Percentiles rank a stretch among this genome's conserved stretches.
phyloP scores from a whole-genome alignment of 106 monocot species.

The Iris macrosiphon region DNA sequence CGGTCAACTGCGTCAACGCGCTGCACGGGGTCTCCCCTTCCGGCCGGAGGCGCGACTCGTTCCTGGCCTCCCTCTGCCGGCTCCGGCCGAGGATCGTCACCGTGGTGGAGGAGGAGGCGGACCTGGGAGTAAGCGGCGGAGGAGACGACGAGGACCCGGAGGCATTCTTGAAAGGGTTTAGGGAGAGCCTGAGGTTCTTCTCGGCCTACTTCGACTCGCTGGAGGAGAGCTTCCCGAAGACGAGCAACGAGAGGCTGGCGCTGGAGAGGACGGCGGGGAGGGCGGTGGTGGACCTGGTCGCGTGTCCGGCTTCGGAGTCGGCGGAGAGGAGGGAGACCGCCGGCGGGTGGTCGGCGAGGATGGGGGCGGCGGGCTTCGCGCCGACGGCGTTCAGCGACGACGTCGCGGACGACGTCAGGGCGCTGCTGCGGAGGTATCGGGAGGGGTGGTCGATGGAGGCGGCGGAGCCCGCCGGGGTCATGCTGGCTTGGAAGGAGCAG shows the following conservation, averaged over 20 bases:
- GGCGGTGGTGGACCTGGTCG: conserved; percentile 65
- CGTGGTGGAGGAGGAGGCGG: conserved; percentile 74
- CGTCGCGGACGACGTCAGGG: conserved; percentile 56
- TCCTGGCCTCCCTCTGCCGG: conserved; percentile 21
- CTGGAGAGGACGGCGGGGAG: conserved; percentile 64
- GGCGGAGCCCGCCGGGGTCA: conserved; percentile 44
- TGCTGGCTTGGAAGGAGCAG: conserved; percentile 69
- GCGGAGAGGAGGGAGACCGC: conserved; percentile 63
- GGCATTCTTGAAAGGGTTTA: conserved; percentile 37
- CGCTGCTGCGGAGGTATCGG: conserved; percentile 57
- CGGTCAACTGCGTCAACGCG: conserved; percentile 63
- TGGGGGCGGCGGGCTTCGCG: conserved; percentile 45
- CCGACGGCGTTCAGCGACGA: conserved; percentile 64
- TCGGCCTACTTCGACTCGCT: conserved; percentile 61
- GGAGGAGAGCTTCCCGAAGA: conserved; percentile 64
- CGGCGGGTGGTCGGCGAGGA: conserved; percentile 38
- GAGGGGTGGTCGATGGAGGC: conserved; percentile 67
- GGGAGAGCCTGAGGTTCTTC: conserved; percentile 52
- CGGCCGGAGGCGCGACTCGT: conserved; percentile 25
- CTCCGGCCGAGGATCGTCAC: conserved; percentile 55
- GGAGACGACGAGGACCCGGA: conserved; percentile 26
- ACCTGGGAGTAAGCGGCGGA: conserved; percentile 25
- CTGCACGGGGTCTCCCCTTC: conserved; percentile 37
- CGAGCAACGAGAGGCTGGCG: conserved; percentile 78
- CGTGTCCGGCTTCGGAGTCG: conserved; percentile 47